Evolutionary conservation across 305 asterid genomes (phyloP), one percentile per base, ranked within the genome.

Genomic region (Fraxinus albicans): DNA sequence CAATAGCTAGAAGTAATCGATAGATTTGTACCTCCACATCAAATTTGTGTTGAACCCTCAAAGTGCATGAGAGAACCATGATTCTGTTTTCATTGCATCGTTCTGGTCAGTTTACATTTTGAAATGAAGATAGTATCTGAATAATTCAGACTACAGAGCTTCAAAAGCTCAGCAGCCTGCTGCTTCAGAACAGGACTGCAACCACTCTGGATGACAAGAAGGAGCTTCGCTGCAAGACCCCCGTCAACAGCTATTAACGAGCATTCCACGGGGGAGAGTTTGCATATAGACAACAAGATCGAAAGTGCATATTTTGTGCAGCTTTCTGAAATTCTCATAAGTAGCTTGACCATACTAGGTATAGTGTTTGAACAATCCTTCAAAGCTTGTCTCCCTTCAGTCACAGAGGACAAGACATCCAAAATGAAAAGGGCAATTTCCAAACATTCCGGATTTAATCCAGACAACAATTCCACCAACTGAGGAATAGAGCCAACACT

Each of bases 191-290:
- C 63, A 2, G 91, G 84, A 21, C 63, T 81, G 58, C 92, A 91
- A 29, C 92, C 91, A 67, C 95, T 91, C 86, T 91, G 95, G 78
- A 92, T 90, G 9, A 92, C 92, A 4, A 92, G 91, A 25, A 92
- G 91, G 15, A 92, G 92, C 87, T 90, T 92, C 6, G 92, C 90
- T 4, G 92, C 93, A 6, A 92, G 87, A 25, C 94, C 94, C 0
- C 92, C 90, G 12, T 90, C 95, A 78, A 92, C 91, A 2, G 94
- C 92, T 31, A 67, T 47, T 33, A 58, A 79, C 7, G 94, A 87
- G 86, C 94, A 92, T 76, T 92, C 95, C 33, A 85, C 89, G 0
- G 92, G 93, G 12, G 87, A 87, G 10, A 88, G 86, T 44, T 82
- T 88, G 82, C 95, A 92, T 1, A 90, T 83, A 0, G 91, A 83